A percentile compares a stretch with the other conserved stretches of the same genome.
phyloP scores from a whole-genome alignment of 2,329 filamentous ascomycete species.

The Alternaria incomplexa region DNA sequence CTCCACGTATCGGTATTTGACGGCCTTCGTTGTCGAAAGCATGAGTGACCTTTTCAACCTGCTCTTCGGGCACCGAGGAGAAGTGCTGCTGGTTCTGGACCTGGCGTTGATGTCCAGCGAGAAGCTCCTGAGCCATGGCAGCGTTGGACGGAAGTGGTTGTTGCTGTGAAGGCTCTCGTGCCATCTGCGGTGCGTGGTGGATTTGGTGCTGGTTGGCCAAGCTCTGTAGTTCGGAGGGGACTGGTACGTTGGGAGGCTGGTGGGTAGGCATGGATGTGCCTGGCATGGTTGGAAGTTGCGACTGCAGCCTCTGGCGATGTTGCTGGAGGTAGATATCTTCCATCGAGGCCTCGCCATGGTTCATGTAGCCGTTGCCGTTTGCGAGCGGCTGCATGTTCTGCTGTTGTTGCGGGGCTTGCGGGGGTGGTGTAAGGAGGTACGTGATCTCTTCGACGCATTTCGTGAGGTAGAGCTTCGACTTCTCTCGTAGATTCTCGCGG shows the following conservation, averaged over 20 bases:
- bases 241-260: slow-evolving; percentile 60
- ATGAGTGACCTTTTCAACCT: slow-evolving; percentile 64
- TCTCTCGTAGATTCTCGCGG: slow-evolving; percentile 66
- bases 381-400: slow-evolving; percentile 44
- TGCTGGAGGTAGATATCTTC: slow-evolving; percentile 67
- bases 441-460: slow-evolving; percentile 73
- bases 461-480: slow-evolving; percentile 67
- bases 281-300: slow-evolving; percentile 47
- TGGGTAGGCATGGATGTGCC: slow-evolving; percentile 63
- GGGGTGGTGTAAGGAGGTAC: slow-evolving; percentile 70
- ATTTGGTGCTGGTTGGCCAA: slow-evolving; percentile 47
- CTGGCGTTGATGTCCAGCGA: slow-evolving; percentile 42
- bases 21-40: slow-evolving; percentile 65
- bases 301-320: slow-evolving; percentile 60
- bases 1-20: slow-evolving; percentile 55
- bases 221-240: slow-evolving; percentile 50
- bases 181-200: slow-evolving; percentile 52
- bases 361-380: slow-evolving; percentile 51
- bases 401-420: slow-evolving; percentile 64
- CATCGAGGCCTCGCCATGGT: slow-evolving; percentile 60
- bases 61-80: slow-evolving; percentile 58
- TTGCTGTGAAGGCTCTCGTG: slow-evolving; percentile 52
- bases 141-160: slow-evolving; percentile 49
- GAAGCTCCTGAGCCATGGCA: slow-evolving; percentile 40
- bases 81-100: slow-evolving; percentile 46